Evolutionary conservation across 1,139 yeast species (phyloP), one percentile per base, ranked within the genome.

Genomic region (Eremothecium coryli): DNA sequence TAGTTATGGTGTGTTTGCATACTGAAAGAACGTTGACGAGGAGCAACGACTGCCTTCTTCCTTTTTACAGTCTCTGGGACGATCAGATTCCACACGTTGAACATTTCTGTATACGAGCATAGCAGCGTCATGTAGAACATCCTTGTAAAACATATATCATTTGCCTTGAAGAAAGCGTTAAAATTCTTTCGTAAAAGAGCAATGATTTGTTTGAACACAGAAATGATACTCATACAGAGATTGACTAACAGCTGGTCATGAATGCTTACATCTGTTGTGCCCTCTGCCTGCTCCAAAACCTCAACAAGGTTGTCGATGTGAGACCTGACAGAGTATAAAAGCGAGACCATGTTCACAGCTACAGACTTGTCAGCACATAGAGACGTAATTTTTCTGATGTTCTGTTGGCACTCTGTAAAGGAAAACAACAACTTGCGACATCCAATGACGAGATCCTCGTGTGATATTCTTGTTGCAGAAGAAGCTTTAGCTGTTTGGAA

Each of bases 71-170:
- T 29, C 23, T 45, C 54, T 4, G 77, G 73, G 1, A 65, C 59
- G 18, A 80, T 50, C 1, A 74, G 60, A 42, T 65, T 66, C 68
- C 82, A 81, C 0, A 93, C 81, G 52, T 84, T 82, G 44, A 70
- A 68, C 31, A 86, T 61, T 55, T 88, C 97, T 39, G 75, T 71
- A 42, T 84, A 73, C 2, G 93, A 71, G 11, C 93, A 85, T 52
- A 71, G 74, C 9, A 84, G 54, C 3, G 85, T 71, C 52, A 85
- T 67, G 41, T 82, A 75, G 28, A 82, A 68, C 69, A 84, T 70
- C 43, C 96, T 65, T 5, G 82, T 66, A 47, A 77, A 79, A 44
- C 82, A 73, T 17, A 78, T 66, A 52, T 82, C 93, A 28, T 74
- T 72, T 33, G 68, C 71, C 27, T 64, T 66, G 16, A 73, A 70